phyloP scores from a whole-genome alignment of 2,329 filamentous ascomycete genomes.

The Davidsoniella australis region DNA sequence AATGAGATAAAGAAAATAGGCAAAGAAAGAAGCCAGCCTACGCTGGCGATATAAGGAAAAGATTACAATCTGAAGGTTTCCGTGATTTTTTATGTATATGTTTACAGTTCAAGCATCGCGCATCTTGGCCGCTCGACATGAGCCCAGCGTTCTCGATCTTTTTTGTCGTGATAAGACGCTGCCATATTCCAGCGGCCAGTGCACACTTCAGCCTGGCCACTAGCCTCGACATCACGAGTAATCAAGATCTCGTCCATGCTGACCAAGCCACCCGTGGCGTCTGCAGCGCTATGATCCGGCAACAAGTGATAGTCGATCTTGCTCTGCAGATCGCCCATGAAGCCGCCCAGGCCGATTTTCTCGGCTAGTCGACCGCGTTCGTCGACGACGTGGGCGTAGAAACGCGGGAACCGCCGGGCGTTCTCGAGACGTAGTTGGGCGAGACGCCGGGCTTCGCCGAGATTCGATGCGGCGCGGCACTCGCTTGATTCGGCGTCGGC shows the following conservation, averaged over 20 bases:
- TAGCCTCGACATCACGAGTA: constrained; percentile 29
- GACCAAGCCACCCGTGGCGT: constrained; percentile 39
- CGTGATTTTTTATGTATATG: neutral
- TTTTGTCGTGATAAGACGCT: constrained; percentile 23
- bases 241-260: constrained; percentile 33
- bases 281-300: constrained; percentile 37
- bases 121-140: constrained; percentile 32
- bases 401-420: constrained; percentile 35
- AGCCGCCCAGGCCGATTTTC: constrained; percentile 39
- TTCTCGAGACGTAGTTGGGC: constrained; percentile 49
- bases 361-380: constrained; percentile 34
- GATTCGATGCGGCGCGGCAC: constrained; percentile 21
- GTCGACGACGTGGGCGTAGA: constrained; percentile 39
- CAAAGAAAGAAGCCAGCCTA: neutral
- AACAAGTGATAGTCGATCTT: constrained; percentile 42
- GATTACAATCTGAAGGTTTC: neutral
- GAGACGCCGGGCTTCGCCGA: constrained; percentile 36
- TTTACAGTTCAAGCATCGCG: constrained; percentile 17
- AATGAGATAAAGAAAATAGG: neutral
- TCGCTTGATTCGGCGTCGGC: constrained; percentile 17
- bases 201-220: constrained; percentile 24
- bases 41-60: neutral
- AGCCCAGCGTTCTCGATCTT: constrained; percentile 33
- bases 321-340: constrained; percentile 42
- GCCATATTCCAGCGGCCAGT: constrained; percentile 30